Conservation (phyloP, 1,284 basidiomycete genomes). For the Irpex lacteus region DNA sequence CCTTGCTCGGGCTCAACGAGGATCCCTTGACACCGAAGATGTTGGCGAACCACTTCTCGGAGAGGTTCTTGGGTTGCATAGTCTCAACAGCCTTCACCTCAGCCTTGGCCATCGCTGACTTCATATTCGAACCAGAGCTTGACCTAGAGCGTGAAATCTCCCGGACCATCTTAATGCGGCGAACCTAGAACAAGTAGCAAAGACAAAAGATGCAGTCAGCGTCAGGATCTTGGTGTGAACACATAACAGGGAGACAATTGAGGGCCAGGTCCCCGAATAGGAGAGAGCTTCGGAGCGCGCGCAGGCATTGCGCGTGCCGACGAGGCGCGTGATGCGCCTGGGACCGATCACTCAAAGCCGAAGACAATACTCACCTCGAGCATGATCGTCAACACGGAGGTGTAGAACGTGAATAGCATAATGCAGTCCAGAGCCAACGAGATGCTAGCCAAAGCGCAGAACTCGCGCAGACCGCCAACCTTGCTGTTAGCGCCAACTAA, state of each 20-base stretch:
- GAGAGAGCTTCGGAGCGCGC: constrained; percentile 1
- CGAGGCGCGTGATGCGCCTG: background rate
- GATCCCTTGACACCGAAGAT: constrained; percentile 71
- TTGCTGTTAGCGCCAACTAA: constrained; percentile 84
- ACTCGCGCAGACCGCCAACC: constrained; percentile 90
- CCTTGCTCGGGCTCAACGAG: constrained; percentile 41
- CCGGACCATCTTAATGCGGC: constrained; percentile 35
- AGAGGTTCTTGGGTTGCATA: constrained; percentile 26
- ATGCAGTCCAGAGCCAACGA: constrained; percentile 86
- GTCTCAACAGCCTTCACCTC: constrained; percentile 9
- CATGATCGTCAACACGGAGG: constrained; percentile 89
- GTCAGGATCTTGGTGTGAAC: constrained; percentile 9
- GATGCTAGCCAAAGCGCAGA: constrained; percentile 91
- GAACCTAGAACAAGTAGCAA: constrained; percentile 25
- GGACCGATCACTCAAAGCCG: background rate
- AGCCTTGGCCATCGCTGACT: constrained; percentile 22
- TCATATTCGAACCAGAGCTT: constrained; percentile 23
- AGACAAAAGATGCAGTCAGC: constrained; percentile 12
- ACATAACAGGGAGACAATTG: constrained; percentile 3
- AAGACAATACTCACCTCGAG: constrained; percentile 70
- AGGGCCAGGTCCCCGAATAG: background rate
- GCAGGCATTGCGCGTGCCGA: background rate
- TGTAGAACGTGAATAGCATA: constrained; percentile 88
- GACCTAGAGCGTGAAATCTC: constrained; percentile 28
- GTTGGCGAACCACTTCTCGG: constrained; percentile 45